Percentiles rank a stretch among this genome's conserved stretches.
phyloP scores from a whole-genome alignment of 129 eudicot genomes.

The Heracleum sosnowskyi region DNA sequence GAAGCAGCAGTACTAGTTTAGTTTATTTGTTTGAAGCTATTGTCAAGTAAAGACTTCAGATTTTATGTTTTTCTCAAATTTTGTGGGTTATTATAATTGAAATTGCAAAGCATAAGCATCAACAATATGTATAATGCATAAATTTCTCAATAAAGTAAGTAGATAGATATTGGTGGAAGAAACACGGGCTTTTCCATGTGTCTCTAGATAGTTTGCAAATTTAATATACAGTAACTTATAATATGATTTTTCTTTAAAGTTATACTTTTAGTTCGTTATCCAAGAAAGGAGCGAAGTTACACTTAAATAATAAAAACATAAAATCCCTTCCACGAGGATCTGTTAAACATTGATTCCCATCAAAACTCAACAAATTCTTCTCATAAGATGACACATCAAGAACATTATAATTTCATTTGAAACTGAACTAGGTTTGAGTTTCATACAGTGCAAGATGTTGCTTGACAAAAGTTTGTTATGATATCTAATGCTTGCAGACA shows the following conservation, averaged over 20 bases:
- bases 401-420: background rate
- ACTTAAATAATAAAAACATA: background rate
- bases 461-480: background rate
- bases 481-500: conserved; percentile 48
- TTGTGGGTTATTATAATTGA: background rate
- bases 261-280: background rate
- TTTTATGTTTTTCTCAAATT: background rate
- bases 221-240: background rate
- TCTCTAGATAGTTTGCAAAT: background rate
- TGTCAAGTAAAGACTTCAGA: background rate
- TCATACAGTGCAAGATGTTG: background rate
- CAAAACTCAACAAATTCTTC: background rate
- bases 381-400: background rate
- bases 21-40: background rate
- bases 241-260: background rate
- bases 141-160: background rate
- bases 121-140: background rate
- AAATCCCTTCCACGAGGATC: background rate
- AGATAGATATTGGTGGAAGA: background rate
- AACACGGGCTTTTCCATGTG: background rate
- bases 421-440: background rate
- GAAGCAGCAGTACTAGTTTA: background rate
- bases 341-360: background rate
- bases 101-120: background rate
- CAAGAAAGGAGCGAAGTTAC: background rate